Evolutionary conservation across 2,329 filamentous ascomycete species (phyloP), one percentile per base, ranked within the genome.

Genomic region (Botryosphaeria dothidea): DNA sequence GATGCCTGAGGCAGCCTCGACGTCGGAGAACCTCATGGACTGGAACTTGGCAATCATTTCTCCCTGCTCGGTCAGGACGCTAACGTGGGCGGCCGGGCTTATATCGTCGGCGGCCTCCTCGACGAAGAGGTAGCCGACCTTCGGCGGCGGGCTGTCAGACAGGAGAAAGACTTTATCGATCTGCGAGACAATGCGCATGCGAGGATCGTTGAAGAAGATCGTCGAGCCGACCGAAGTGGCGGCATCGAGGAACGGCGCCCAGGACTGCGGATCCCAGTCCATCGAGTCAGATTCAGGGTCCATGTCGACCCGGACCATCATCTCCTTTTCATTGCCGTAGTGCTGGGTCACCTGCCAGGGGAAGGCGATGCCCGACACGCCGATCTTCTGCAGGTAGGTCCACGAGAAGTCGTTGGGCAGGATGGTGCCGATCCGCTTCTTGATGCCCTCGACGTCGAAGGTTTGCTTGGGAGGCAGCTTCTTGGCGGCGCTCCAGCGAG

Each of bases 171-270:
- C 67, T 9, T 70, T 66, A 17, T 74, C 70, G 21, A 80, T 71
- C 11, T 73, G 68, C 15, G 73, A 67, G 11, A 75, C 72, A 66
- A 81, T 81, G 11, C 79, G 76, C 48, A 81, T 73, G 21, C 70
- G 70, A 1, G 75, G 73, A 9, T 73, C 67, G 29, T 76, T 69
- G 66, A 73, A 78, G 69, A 80, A 80, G 23, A 81, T 71, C 0
- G 77, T 75, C 0, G 79, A 80, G 2, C 77, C 79, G 3, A 81
- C 72, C 0, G 80, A 81, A 0, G 79, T 80, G 1, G 79, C 79
- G 3, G 79, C 75, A 64, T 81, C 79, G 2, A 81, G 68, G 13
- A 80, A 71, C 0, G 79, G 74, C 4, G 79, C 78, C 78, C 76
- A 80, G 2, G 76, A 79, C 0, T 64, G 23, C 1, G 58, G 17